A percentile compares a stretch with the other conserved stretches of the same genome.
Evolutionary conservation across 106 monocot genomes (phyloP).

Genomic region (Gastrodia elata): DNA sequence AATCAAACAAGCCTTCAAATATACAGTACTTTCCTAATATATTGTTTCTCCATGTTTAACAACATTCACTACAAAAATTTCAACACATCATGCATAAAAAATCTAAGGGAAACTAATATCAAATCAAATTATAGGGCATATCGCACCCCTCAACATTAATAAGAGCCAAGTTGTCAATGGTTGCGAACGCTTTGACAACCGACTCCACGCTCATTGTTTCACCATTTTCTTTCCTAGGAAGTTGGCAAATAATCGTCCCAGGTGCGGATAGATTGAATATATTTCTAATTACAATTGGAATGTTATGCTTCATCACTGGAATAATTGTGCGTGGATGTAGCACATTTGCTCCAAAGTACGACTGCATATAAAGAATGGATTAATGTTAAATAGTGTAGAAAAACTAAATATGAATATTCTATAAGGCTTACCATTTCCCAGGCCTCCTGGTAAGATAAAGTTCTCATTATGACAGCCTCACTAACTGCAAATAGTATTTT

Average conservation of each 20-base stretch:
- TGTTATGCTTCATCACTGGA: conserved; percentile 85
- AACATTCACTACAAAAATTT: background rate
- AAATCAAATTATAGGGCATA: background rate
- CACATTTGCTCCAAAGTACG: conserved; percentile 99
- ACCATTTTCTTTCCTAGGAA: conserved; percentile 37
- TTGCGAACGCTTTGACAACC: conserved; percentile 93
- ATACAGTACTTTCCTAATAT: background rate
- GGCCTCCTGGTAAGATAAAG: conserved; percentile 94
- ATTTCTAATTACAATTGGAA: conserved; percentile 88
- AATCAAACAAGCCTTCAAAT: background rate
- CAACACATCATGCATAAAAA: background rate
- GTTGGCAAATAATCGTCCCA: conserved; percentile 86
- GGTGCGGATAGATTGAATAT: conserved; percentile 78
- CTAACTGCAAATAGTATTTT: conserved; percentile 58
- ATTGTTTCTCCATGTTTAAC: background rate
- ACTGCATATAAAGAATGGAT: conserved; percentile 39
- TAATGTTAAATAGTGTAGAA: background rate
- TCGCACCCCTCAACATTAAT: conserved; percentile 96
- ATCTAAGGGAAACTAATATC: background rate
- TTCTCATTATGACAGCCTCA: conserved; percentile 86
- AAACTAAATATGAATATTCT: background rate
- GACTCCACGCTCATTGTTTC: conserved; percentile 33
- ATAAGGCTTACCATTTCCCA: conserved; percentile 88
- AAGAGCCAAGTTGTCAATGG: conserved; percentile 87
- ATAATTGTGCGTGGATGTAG: conserved; percentile 97